Percentiles rank a stretch among this genome's conserved stretches.
Conservation (phyloP, 805 yeast species). For the Candida xyloterini region DNA sequence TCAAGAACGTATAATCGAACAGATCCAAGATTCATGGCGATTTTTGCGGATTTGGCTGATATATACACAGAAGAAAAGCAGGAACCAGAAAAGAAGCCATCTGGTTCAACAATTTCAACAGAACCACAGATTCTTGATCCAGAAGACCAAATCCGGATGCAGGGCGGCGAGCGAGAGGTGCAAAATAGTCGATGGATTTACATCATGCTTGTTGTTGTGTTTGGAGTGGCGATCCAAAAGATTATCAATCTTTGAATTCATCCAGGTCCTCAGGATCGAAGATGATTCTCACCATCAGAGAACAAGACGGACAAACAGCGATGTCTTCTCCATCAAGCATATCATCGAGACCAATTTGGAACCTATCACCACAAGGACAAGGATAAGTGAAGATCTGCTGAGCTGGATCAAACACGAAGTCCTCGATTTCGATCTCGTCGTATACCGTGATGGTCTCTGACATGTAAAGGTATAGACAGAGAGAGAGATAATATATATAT, state of each 20-base stretch:
- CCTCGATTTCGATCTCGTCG: conserved; percentile 96
- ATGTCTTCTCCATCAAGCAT: conserved; percentile 86
- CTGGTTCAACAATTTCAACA: conserved; percentile 15
- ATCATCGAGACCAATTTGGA: conserved; percentile 83
- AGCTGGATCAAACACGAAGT: conserved; percentile 85
- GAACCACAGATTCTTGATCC: conserved; percentile 27
- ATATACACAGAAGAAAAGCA: conserved; percentile 1
- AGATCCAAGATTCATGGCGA: conserved; percentile 52
- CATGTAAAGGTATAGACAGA: conserved; percentile 7
- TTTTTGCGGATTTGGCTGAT: conserved; percentile 58
- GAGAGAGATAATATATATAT: too few species aligned
- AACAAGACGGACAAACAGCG: conserved; percentile 96
- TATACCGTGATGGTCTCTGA: conserved; percentile 59
- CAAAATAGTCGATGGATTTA: conserved; percentile 54
- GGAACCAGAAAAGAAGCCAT: neutral
- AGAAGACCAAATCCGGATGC: conserved; percentile 9
- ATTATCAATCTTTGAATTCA: conserved; percentile 37
- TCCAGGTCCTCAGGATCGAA: conserved; percentile 65
- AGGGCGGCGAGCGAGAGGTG: conserved; percentile 37
- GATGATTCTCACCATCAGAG: conserved; percentile 87
- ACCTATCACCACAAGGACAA: conserved; percentile 97
- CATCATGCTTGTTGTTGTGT: conserved; percentile 17
- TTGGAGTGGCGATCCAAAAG: conserved; percentile 17
- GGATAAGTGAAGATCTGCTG: conserved; percentile 87
- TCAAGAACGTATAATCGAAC: conserved; percentile 59